A percentile compares a stretch with the other conserved stretches of the same genome.
Evolutionary conservation across 2,329 filamentous ascomycete species (phyloP).

Genomic region (Cytospora piceicola): DNA sequence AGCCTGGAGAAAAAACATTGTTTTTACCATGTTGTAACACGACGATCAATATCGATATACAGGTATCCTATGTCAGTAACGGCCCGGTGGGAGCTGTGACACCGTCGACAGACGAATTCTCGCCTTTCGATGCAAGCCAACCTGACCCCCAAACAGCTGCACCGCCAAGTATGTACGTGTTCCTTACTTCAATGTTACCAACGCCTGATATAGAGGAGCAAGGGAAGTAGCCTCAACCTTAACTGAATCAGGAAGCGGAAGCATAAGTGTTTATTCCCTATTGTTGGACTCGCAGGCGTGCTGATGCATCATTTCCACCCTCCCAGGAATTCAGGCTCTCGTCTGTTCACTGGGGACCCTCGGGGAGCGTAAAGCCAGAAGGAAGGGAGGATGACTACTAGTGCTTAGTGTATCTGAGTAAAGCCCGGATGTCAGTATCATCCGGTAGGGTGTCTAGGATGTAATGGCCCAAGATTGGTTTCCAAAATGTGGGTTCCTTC

Average conservation of each 20-base stretch:
- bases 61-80: neutral
- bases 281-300: neutral
- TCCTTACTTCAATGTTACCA: neutral
- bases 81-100: neutral
- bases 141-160: neutral
- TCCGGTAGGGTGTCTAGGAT: neutral
- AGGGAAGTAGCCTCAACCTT: neutral
- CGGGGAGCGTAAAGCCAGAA: neutral
- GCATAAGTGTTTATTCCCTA: neutral
- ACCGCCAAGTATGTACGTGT: neutral
- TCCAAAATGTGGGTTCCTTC: neutral
- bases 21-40: neutral
- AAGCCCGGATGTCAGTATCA: neutral
- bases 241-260: neutral
- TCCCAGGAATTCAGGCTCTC: neutral
- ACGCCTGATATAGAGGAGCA: neutral
- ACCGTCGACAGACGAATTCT: neutral
- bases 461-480: neutral
- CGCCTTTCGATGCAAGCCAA: neutral
- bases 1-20: too few species aligned
- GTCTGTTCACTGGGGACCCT: neutral
- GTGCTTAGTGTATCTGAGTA: neutral
- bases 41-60: neutral
- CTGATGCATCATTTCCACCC: neutral
- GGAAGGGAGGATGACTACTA: neutral